A percentile compares a stretch with the other conserved stretches of the same genome.
These are phyloP conservation scores for Hypsizygus ulmarius DNA, from an alignment of 1,284 basidiomycete species.

Conservation along the genomic window DNA sequence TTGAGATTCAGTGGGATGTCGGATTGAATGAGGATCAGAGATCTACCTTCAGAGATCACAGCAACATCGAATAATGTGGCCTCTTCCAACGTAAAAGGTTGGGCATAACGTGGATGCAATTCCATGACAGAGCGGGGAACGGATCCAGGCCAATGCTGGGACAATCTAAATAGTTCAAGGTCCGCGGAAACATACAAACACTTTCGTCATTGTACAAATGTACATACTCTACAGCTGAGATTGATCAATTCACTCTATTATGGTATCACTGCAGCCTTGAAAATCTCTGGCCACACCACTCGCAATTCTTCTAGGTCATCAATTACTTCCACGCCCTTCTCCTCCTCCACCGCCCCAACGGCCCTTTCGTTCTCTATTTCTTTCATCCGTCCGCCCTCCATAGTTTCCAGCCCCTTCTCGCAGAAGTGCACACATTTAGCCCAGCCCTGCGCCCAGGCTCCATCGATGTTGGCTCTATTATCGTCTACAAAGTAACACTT, in stretches of 20 bases:
- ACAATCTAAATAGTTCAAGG: not conserved
- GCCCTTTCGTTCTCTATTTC: constrained; percentile 44
- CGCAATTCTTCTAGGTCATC: constrained; percentile 61
- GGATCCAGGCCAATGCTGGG: not conserved
- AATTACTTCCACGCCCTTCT: constrained; percentile 46
- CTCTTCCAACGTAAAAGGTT: constrained; percentile 74
- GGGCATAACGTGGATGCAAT: constrained; percentile 61
- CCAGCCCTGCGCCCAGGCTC: constrained; percentile 68
- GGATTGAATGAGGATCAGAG: constrained; percentile 3
- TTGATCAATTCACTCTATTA: no score
- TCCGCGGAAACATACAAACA: not conserved
- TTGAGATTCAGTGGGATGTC: constrained; percentile 3
- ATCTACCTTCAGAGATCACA: constrained; percentile 66
- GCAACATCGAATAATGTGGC: constrained; percentile 64
- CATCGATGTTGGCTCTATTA: constrained; percentile 62
- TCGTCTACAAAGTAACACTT: constrained; percentile 79
- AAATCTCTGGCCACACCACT: constrained; percentile 69
- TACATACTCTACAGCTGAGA: no score
- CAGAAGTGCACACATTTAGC: constrained; percentile 70
- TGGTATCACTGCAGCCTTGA: constrained; percentile 35
- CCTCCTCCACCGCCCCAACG: constrained; percentile 30
- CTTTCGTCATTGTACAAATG: constrained; percentile 5
- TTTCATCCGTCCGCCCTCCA: constrained; percentile 60
- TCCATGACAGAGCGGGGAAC: constrained; percentile 44
- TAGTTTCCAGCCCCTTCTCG: constrained; percentile 58